These are phyloP conservation scores for Penicillium psychrofluorescens DNA, from an alignment of 495 filamentous ascomycete genomes.

Conservation along the genomic window DNA sequence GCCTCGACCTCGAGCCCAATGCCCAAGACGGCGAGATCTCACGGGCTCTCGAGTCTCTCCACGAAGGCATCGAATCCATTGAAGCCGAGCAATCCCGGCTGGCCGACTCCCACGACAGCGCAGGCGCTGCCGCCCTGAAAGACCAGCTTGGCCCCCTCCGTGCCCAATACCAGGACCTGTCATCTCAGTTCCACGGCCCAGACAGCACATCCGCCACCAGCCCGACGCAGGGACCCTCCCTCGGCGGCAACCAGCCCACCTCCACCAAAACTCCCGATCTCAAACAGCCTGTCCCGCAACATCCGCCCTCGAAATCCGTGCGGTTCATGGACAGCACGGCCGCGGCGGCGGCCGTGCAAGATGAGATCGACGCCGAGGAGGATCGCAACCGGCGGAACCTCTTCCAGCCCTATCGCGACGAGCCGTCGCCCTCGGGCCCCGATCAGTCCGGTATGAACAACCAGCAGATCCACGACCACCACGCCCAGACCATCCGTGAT, in stretches of 20 bases:
- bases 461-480: conserved; percentile 80
- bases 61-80: conserved; percentile 71
- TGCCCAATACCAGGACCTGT: conserved; percentile 50
- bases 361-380: conserved; percentile 36
- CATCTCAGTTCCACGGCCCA: conserved; percentile 55
- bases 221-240: conserved; percentile 45
- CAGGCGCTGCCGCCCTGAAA: conserved; percentile 53
- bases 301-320: conserved; percentile 66
- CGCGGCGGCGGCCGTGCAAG: conserved; percentile 28
- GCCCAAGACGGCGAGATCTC: conserved; percentile 86
- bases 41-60: conserved; percentile 76
- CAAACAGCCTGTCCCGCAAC: conserved; percentile 41
- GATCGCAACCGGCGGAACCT: conserved; percentile 51
- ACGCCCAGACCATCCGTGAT: conserved; percentile 67
- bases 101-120: conserved; percentile 51
- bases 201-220: conserved; percentile 45
- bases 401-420: conserved; percentile 58
- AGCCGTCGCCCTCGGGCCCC: conserved; percentile 50
- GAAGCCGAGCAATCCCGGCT: conserved; percentile 59
- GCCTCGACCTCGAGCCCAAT: conserved; percentile 75
- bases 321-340: conserved; percentile 71
- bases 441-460: conserved; percentile 68
- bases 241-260: neutral
- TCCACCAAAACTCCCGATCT: conserved; percentile 39
- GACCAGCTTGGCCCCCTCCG: conserved; percentile 58